phyloP scores from a whole-genome alignment of 1,284 basidiomycete species.

The Cystobasidiaceae sp. region DNA sequence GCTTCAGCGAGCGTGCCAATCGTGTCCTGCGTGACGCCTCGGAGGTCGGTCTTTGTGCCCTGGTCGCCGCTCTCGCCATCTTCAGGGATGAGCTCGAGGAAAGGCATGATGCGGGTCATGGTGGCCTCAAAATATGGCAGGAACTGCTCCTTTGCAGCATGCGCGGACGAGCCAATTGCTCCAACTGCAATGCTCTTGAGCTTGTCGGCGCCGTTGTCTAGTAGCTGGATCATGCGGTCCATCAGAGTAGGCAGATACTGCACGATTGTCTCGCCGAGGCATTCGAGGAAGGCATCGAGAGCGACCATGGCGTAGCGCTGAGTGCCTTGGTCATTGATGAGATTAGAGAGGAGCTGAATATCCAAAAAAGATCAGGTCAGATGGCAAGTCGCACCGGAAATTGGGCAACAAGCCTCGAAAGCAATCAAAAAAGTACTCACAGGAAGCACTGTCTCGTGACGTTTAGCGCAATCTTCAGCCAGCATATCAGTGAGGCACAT shows the following conservation, averaged over 20 bases:
- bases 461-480: conserved; percentile 82
- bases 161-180: conserved; percentile 95
- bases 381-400: conserved; percentile 34
- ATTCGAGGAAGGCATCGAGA: conserved; percentile 93
- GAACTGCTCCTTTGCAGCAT: conserved; percentile 92
- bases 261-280: conserved; percentile 79
- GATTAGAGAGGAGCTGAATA: conserved; percentile 77
- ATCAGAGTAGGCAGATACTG: conserved; percentile 92
- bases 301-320: conserved; percentile 92
- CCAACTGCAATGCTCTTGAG: conserved; percentile 96
- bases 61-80: conserved; percentile 59
- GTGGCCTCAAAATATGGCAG: conserved; percentile 91
- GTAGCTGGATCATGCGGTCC: conserved; percentile 83
- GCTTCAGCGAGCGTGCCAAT: conserved; percentile 97
- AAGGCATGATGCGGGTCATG: conserved; percentile 79
- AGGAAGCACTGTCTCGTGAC: conserved; percentile 80
- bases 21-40: conserved; percentile 97
- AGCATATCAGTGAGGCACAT: conserved; percentile 98
- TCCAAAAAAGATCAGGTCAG: conserved; percentile 29
- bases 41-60: conserved; percentile 80
- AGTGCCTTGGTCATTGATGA: conserved; percentile 81
- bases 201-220: conserved; percentile 75
- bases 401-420: background rate
- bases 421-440: conserved; percentile 51
- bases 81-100: conserved; percentile 65